Conservation (phyloP, 2,329 filamentous ascomycete species). For the Zymoseptoria ardabiliae region DNA sequence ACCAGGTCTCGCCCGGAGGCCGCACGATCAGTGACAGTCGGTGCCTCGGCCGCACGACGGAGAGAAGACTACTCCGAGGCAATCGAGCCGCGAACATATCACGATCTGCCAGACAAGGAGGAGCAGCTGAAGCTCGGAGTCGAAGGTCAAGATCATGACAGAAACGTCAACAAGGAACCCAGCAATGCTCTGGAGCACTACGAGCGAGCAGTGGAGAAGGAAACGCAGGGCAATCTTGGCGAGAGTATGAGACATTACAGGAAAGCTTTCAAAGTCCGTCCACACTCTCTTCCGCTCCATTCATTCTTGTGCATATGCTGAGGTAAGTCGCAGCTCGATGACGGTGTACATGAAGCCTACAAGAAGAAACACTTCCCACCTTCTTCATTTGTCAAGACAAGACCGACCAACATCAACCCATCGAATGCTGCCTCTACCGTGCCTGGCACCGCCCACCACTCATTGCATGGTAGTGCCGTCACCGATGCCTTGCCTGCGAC, state of each 20-base stretch:
- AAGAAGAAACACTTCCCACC: conserved; percentile 84
- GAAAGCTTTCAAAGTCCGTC: conserved; percentile 72
- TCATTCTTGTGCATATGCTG: conserved; percentile 15
- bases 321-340: conserved; percentile 59
- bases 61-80: conserved; percentile 33
- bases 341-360: conserved; percentile 75
- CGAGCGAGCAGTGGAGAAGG: conserved; percentile 82
- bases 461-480: conserved; percentile 37
- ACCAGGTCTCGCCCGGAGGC: not conserved
- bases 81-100: conserved; percentile 35
- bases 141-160: conserved; percentile 34
- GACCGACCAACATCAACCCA: conserved; percentile 31
- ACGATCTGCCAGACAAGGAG: conserved; percentile 41
- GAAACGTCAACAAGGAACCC: conserved; percentile 44
- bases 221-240: conserved; percentile 74
- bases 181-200: conserved; percentile 83
- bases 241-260: conserved; percentile 85
- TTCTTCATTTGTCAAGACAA: conserved; percentile 45
- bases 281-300: not conserved
- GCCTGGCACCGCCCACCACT: conserved; percentile 49
- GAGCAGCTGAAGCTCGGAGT: conserved; percentile 35
- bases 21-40: conserved; percentile 1
- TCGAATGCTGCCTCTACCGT: conserved; percentile 45
- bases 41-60: conserved; percentile 23
- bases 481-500: conserved; percentile 42